Conservation (phyloP, 352 stramenopile genomes). For the Phytophthora crassamura region DNA sequence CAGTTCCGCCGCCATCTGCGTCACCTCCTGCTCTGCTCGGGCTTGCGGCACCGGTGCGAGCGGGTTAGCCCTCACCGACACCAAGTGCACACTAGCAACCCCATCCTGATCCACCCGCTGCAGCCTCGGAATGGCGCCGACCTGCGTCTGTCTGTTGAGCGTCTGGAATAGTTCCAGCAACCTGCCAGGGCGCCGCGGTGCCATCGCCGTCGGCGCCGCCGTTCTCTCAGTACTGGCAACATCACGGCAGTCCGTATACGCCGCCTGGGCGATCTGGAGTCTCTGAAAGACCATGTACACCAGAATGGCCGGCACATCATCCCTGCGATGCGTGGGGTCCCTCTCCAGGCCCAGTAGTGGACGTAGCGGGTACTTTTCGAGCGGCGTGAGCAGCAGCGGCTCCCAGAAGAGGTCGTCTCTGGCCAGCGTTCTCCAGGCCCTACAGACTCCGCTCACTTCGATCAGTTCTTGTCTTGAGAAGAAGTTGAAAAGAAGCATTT, state of each 20-base stretch:
- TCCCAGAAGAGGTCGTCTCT: constrained; percentile 75
- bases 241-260: constrained; percentile 13
- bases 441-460: constrained; percentile 54
- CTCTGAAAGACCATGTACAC: constrained; percentile 79
- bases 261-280: constrained; percentile 43
- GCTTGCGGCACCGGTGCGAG: neutral
- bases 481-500: constrained; percentile 72
- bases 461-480: constrained; percentile 58
- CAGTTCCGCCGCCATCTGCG: constrained; percentile 22
- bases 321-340: constrained; percentile 7
- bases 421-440: constrained; percentile 59
- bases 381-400: constrained; percentile 58
- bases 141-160: constrained; percentile 17
- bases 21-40: constrained; percentile 14
- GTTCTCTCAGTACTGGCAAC: neutral
- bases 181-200: constrained; percentile 25
- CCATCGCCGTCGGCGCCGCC: neutral
- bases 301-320: constrained; percentile 65
- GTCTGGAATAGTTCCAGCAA: constrained; percentile 29
- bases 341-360: constrained; percentile 54
- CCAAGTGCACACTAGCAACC: constrained; percentile 37
- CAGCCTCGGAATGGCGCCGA: constrained; percentile 8
- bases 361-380: constrained; percentile 73
- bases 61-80: constrained; percentile 21
- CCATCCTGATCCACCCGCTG: constrained; percentile 1